Evolutionary conservation across 306 rosid species (phyloP).

Genomic region (Glycine tomentella): DNA sequence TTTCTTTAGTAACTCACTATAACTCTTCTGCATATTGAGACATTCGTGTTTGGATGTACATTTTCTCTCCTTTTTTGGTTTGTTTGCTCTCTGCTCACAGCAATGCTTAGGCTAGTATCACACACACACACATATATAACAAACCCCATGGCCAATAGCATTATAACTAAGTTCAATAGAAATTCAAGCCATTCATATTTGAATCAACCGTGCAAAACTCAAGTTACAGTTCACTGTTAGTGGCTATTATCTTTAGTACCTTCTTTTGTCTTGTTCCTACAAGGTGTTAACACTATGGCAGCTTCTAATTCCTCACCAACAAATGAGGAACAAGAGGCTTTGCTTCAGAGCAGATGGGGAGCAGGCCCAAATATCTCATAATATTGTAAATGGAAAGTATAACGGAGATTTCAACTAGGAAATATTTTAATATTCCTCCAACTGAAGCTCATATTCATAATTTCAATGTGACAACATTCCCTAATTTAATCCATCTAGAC

Average conservation of each 20-base stretch:
- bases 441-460: no score
- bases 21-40: constrained; percentile 94
- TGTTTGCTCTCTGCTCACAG: constrained; percentile 95
- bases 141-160: no score
- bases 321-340: constrained; percentile 27
- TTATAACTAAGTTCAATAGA: no score
- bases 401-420: constrained; percentile 20
- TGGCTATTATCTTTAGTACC: no score
- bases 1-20: constrained; percentile 88
- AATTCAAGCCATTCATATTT: no score
- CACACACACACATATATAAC: no score
- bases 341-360: neutral
- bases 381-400: constrained; percentile 20
- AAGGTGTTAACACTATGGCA: no score
- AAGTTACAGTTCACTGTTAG: no score
- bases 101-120: no score
- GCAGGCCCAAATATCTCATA: neutral
- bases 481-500: constrained; percentile 14
- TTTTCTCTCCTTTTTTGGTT: constrained; percentile 94
- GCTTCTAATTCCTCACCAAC: constrained; percentile 1
- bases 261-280: no score
- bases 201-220: no score
- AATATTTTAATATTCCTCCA: neutral
- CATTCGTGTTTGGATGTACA: constrained; percentile 99
- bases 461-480: constrained; percentile 21